A percentile compares a stretch with the other conserved stretches of the same genome.
Conservation (phyloP, 2,329 filamentous ascomycete genomes). For the Diaporthe sp. region DNA sequence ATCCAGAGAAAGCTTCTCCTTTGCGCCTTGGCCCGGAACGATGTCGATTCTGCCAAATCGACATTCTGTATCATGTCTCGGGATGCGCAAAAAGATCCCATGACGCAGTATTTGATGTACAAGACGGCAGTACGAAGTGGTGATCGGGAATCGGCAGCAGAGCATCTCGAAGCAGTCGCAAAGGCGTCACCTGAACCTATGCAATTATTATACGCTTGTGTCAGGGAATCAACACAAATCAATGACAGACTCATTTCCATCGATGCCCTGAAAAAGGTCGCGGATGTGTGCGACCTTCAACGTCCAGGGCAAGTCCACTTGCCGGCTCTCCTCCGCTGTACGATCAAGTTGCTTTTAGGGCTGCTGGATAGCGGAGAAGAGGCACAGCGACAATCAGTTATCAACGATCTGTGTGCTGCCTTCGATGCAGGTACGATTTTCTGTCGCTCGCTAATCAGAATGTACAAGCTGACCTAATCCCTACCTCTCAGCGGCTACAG, state of each 20-base stretch:
- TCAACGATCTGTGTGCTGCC: conserved; percentile 63
- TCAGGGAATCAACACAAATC: conserved; percentile 77
- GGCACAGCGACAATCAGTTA: conserved; percentile 38
- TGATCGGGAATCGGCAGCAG: conserved; percentile 67
- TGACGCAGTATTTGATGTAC: conserved; percentile 81
- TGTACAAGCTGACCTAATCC: conserved; percentile 12
- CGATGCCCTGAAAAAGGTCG: conserved; percentile 67
- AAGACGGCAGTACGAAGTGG: conserved; percentile 72
- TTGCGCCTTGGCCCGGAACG: conserved; percentile 71
- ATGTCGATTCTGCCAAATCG: conserved; percentile 63
- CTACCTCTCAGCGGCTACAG: conserved; percentile 50
- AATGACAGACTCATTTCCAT: conserved; percentile 71
- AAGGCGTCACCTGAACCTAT: conserved; percentile 59
- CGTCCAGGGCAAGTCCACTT: conserved; percentile 64
- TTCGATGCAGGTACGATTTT: conserved; percentile 55
- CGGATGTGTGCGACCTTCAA: conserved; percentile 63
- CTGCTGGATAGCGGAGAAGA: conserved; percentile 49
- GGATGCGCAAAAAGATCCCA: conserved; percentile 65
- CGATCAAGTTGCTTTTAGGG: conserved; percentile 60
- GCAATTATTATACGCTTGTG: conserved; percentile 81
- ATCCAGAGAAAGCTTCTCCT: conserved; percentile 79
- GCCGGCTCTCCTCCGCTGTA: conserved; percentile 72
- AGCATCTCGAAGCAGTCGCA: conserved; percentile 72
- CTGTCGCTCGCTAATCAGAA: not conserved
- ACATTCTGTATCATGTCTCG: conserved; percentile 70